Evolutionary conservation across 2,329 filamentous ascomycete genomes (phyloP).

Genomic region (Pseudocercospora eumusae): DNA sequence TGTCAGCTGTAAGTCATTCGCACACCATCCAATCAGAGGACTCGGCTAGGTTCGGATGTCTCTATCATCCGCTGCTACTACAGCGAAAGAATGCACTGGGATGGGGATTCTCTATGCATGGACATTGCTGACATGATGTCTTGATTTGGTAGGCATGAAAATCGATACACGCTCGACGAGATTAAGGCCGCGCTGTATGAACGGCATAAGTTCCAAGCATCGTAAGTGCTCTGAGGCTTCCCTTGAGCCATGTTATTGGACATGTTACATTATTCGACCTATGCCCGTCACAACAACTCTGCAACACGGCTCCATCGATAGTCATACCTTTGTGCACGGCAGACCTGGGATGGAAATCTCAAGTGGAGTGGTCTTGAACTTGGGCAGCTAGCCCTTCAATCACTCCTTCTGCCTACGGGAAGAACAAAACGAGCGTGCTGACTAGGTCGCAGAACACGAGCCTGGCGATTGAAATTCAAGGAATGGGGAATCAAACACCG

Average conservation of each 20-base stretch:
- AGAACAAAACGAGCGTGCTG: neutral
- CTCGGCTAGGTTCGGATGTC: too few relatives aligned
- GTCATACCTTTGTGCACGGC: neutral
- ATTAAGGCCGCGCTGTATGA: neutral
- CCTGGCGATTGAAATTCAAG: neutral
- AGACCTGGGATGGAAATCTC: neutral
- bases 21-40: neutral
- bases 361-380: neutral
- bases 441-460: neutral
- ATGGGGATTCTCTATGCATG: neutral
- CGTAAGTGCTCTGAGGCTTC: neutral
- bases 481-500: neutral
- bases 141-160: neutral
- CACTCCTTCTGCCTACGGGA: too few relatives aligned
- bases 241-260: neutral
- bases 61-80: too few relatives aligned
- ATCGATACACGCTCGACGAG: neutral
- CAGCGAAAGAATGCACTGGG: neutral
- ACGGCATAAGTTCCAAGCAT: neutral
- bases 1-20: neutral
- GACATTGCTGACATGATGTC: neutral
- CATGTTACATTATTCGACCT: neutral
- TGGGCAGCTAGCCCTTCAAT: neutral
- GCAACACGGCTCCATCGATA: neutral
- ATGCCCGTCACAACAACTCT: neutral